A percentile compares a stretch with the other conserved stretches of the same genome.
These are phyloP conservation scores for Boletus vinaceobasis DNA, from an alignment of 768 basidiomycete species.

Conservation along the genomic window DNA sequence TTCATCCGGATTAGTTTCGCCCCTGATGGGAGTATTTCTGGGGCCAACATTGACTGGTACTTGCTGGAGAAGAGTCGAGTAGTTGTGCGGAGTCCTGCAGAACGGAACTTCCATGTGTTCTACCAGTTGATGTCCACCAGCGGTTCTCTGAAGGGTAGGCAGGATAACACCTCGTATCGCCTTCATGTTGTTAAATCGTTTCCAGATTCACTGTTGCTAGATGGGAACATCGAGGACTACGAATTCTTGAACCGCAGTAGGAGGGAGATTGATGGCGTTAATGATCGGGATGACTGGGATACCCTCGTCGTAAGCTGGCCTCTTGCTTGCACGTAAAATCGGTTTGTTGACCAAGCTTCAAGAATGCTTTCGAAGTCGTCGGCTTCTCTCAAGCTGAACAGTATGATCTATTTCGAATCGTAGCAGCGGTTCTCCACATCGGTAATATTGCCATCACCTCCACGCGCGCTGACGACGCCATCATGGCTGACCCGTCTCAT, in stretches of 20 bases:
- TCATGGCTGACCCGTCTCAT: conserved; percentile 78
- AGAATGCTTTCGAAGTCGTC: conserved; percentile 85
- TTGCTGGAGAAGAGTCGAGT: conserved; percentile 96
- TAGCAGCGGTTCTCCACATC: conserved; percentile 91
- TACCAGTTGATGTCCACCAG: conserved; percentile 89
- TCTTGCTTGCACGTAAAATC: not conserved
- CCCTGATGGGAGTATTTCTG: conserved; percentile 90
- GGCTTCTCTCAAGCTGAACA: conserved; percentile 86
- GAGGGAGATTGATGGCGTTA: conserved; percentile 90
- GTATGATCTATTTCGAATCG: conserved; percentile 87
- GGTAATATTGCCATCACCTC: conserved; percentile 87
- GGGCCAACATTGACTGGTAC: conserved; percentile 99
- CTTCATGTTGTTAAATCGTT: conserved; percentile 8
- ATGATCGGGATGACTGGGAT: conserved; percentile 88
- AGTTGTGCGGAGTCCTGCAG: conserved; percentile 80
- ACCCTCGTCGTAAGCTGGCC: conserved; percentile 54
- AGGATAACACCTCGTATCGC: not conserved
- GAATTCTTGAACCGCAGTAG: conserved; percentile 90
- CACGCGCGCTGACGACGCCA: conserved; percentile 74
- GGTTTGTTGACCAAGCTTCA: conserved; percentile 5
- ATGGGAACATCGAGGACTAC: conserved; percentile 74
- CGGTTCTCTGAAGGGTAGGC: conserved; percentile 63
- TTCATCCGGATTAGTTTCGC: conserved; percentile 96
- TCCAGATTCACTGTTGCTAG: conserved; percentile 70
- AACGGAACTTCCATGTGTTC: conserved; percentile 95